A percentile compares a stretch with the other conserved stretches of the same genome.
Evolutionary conservation across 306 rosid species (phyloP).

Genomic region (Luffa aegyptiaca): DNA sequence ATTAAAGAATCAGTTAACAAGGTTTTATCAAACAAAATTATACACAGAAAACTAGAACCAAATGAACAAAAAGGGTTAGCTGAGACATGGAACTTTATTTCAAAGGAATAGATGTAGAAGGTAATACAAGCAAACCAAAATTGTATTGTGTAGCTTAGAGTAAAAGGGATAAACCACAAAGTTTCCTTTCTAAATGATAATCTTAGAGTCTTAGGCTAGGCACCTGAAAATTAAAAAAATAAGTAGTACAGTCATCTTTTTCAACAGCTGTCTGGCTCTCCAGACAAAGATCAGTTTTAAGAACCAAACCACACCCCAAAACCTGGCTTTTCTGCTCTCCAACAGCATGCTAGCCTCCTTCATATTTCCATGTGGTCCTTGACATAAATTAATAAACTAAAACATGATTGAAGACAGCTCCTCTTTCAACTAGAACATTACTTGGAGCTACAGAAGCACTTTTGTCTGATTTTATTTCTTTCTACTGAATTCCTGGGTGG

Average conservation of each 20-base stretch:
- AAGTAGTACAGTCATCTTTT: not conserved
- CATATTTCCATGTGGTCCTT: slow-evolving; percentile 9
- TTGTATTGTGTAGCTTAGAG: not conserved
- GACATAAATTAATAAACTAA: slow-evolving; percentile 4
- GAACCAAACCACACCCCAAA: slow-evolving; percentile 28
- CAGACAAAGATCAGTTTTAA: slow-evolving; percentile 14
- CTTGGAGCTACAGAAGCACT: slow-evolving; percentile 19
- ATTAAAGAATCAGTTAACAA: not conserved
- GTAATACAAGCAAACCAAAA: not conserved
- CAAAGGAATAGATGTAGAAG: not conserved
- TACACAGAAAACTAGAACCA: not conserved
- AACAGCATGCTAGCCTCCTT: slow-evolving; percentile 1
- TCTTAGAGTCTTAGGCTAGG: not conserved
- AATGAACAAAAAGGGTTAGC: not conserved
- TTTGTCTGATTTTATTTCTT: slow-evolving; percentile 20
- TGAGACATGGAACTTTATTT: not conserved
- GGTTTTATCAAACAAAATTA: not conserved
- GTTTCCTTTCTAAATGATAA: not conserved
- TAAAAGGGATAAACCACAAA: not conserved
- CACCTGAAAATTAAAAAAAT: slow-evolving; percentile 11
- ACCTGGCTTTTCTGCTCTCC: slow-evolving; percentile 43
- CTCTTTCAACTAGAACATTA: slow-evolving; percentile 17
- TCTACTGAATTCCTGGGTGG: slow-evolving; percentile 60
- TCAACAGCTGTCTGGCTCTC: slow-evolving; percentile 5
- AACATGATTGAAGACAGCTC: slow-evolving; percentile 20